Evolutionary conservation across 768 basidiomycete species (phyloP).

Genomic region (Guyanaporus albipodus): DNA sequence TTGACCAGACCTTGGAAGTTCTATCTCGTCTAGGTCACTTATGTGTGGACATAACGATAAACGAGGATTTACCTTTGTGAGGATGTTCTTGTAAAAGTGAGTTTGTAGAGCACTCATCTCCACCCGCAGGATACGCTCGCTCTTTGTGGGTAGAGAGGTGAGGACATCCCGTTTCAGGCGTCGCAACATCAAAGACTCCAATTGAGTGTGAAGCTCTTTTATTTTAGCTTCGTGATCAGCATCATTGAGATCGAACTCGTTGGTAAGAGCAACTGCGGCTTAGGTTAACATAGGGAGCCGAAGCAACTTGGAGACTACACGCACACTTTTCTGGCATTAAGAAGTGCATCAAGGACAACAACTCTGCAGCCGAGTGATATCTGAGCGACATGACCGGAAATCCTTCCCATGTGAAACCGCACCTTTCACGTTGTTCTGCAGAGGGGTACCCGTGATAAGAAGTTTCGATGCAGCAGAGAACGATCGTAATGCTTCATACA

Average conservation of each 20-base stretch:
- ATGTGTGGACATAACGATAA: background rate
- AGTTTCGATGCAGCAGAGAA: slow-evolving; percentile 91
- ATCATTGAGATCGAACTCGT: slow-evolving; percentile 94
- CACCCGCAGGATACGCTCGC: slow-evolving; percentile 93
- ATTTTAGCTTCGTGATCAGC: slow-evolving; percentile 93
- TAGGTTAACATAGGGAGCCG: slow-evolving; percentile 7
- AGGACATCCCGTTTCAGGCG: slow-evolving; percentile 95
- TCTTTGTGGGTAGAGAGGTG: slow-evolving; percentile 94
- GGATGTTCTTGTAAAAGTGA: slow-evolving; percentile 98
- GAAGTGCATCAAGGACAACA: slow-evolving; percentile 98
- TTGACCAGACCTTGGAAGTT: slow-evolving; percentile 93
- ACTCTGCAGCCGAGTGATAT: slow-evolving; percentile 47
- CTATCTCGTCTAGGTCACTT: slow-evolving; percentile 35
- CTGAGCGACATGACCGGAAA: slow-evolving; percentile 7
- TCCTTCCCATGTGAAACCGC: slow-evolving; percentile 16
- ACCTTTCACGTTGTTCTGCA: slow-evolving; percentile 99
- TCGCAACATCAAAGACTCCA: slow-evolving; percentile 91
- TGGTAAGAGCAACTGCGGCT: slow-evolving; percentile 75
- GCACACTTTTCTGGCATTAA: slow-evolving; percentile 97
- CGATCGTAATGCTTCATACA: slow-evolving; percentile 89
- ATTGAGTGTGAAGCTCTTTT: slow-evolving; percentile 89
- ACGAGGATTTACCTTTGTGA: slow-evolving; percentile 65
- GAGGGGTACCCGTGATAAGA: slow-evolving; percentile 95
- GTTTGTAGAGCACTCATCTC: slow-evolving; percentile 97
- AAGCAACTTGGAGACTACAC: slow-evolving; percentile 20